A percentile compares a stretch with the other conserved stretches of the same genome.
These are phyloP conservation scores for Penicillium longicatenatum DNA, from an alignment of 495 filamentous ascomycete species.

Conservation along the genomic window DNA sequence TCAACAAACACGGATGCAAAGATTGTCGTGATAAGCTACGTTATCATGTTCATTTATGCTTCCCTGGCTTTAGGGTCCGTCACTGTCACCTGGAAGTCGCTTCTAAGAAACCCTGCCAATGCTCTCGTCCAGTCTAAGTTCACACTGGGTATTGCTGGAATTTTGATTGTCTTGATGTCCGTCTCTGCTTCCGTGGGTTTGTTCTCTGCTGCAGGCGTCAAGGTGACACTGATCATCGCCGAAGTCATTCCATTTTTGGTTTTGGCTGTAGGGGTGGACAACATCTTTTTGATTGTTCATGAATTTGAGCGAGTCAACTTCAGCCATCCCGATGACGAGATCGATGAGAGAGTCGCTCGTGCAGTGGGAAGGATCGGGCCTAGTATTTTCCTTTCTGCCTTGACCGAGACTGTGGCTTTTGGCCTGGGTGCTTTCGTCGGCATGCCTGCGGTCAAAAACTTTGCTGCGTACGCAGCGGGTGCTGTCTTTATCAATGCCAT, in stretches of 20 bases:
- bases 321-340: constrained; percentile 79
- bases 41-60: constrained; percentile 98
- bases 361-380: constrained; percentile 93
- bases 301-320: constrained; percentile 95
- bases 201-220: constrained; percentile 86
- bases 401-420: constrained; percentile 92
- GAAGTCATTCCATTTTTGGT: constrained; percentile 98
- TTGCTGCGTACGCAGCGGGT: constrained; percentile 93
- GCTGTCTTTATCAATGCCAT: constrained; percentile 96
- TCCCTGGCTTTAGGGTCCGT: constrained; percentile 89
- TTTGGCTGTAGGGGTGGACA: constrained; percentile 94
- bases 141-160: constrained; percentile 86
- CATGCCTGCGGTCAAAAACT: constrained; percentile 97
- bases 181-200: constrained; percentile 92
- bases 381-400: constrained; percentile 91
- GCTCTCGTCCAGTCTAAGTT: constrained; percentile 94
- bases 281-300: constrained; percentile 98
- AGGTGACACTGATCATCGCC: constrained; percentile 95
- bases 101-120: constrained; percentile 78
- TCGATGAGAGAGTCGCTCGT: constrained; percentile 81
- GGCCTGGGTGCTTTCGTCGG: constrained; percentile 89
- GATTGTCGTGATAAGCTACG: constrained; percentile 94
- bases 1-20: constrained; percentile 97
- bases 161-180: constrained; percentile 94
- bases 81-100: constrained; percentile 70